Conservation (phyloP, 2,329 filamentous ascomycete species). For the Orbilia quercus region DNA sequence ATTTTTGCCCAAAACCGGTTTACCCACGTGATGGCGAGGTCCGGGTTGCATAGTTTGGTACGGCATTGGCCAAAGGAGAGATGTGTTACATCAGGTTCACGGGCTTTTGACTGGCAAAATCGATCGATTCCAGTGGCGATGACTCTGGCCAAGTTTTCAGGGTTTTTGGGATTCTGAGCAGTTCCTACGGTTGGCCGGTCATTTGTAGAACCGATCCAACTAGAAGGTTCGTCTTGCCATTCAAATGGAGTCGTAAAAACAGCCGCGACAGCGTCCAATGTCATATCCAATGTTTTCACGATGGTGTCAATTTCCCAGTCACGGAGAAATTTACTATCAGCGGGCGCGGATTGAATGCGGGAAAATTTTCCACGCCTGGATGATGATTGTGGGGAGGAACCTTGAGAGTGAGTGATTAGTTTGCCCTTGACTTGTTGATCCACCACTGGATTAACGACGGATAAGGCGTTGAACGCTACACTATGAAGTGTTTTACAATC, state of each 20-base stretch:
- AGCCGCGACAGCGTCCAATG: slow-evolving; percentile 15
- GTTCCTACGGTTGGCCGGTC: slow-evolving; percentile 20
- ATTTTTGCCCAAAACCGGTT: slow-evolving; percentile 55
- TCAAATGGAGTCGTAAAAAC: slow-evolving; percentile 47
- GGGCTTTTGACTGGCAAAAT: slow-evolving; percentile 44
- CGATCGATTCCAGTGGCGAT: slow-evolving; percentile 44
- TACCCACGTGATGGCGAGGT: slow-evolving; percentile 38
- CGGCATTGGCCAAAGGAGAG: slow-evolving; percentile 37
- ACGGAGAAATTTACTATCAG: slow-evolving; percentile 39
- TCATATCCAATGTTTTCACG: slow-evolving; percentile 30
- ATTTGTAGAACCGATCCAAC: background rate
- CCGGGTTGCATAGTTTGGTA: slow-evolving; percentile 51
- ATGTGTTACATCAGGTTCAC: slow-evolving; percentile 33
- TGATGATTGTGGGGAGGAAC: background rate
- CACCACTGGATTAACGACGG: slow-evolving; percentile 38
- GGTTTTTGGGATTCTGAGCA: slow-evolving; percentile 32
- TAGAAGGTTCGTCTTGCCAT: slow-evolving; percentile 19
- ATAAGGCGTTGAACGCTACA: slow-evolving; percentile 50
- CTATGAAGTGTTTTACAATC: slow-evolving; percentile 55
- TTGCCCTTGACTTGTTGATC: slow-evolving; percentile 37
- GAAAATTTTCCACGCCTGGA: slow-evolving; percentile 38
- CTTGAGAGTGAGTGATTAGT: background rate
- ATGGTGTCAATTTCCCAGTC: slow-evolving; percentile 41
- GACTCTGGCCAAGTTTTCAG: slow-evolving; percentile 42
- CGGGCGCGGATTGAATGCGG: slow-evolving; percentile 44